These are phyloP conservation scores for Phytophthora multivora DNA, from an alignment of 352 stramenopile species.

Conservation along the genomic window DNA sequence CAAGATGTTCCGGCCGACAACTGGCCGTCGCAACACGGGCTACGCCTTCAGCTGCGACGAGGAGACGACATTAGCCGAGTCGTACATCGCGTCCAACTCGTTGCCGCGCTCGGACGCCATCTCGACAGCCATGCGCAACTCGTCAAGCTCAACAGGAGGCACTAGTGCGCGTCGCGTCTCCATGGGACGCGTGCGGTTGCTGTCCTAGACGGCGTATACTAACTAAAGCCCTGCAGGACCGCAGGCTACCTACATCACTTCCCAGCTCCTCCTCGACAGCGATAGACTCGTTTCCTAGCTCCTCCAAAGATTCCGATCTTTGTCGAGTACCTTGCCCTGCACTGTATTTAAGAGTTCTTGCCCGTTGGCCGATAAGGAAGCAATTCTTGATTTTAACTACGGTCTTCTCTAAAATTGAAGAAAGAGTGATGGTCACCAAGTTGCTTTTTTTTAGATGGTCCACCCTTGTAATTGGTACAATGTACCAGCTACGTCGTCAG, in stretches of 20 bases:
- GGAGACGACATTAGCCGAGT: conserved; percentile 81
- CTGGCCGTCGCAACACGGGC: conserved; percentile 63
- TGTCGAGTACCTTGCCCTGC: conserved; percentile 18
- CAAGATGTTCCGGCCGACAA: conserved; percentile 42
- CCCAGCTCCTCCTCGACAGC: conserved; percentile 11
- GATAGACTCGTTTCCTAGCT: conserved; percentile 26
- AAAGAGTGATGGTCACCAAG: conserved; percentile 7
- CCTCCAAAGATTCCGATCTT: not conserved
- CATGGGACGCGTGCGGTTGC: conserved; percentile 35
- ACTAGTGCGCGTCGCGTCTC: conserved; percentile 28
- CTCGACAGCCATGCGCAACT: conserved; percentile 67
- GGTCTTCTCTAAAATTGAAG: not conserved
- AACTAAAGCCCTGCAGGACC: conserved; percentile 1
- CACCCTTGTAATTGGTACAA: conserved; percentile 4
- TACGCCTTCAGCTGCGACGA: conserved; percentile 88
- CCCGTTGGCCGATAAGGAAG: conserved; percentile 21
- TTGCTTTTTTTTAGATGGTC: conserved; percentile 3
- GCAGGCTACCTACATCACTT: conserved; percentile 10
- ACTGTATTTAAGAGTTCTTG: conserved; percentile 35
- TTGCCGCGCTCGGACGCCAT: conserved; percentile 70
- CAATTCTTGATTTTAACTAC: conserved; percentile 16
- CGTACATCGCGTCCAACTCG: conserved; percentile 85
- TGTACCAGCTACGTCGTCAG: conserved; percentile 9
- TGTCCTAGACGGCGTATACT: conserved; percentile 21
- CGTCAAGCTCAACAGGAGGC: conserved; percentile 24